Evolutionary conservation across 371 early-diverging fungal species (phyloP).

Genomic region (Mortierella sp.): DNA sequence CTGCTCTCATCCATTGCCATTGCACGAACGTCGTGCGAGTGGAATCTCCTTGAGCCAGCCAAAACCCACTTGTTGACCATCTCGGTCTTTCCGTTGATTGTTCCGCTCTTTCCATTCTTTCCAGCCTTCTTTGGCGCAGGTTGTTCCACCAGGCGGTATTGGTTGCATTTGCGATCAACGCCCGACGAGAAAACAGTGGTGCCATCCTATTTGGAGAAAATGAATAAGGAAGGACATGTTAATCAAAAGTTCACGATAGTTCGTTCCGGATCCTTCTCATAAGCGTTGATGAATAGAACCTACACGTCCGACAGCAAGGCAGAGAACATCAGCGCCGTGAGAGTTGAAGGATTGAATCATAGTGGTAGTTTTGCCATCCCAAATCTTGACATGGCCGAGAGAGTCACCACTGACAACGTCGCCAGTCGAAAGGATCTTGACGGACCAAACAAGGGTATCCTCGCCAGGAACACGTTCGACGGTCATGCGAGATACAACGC

Average conservation of each 20-base stretch:
- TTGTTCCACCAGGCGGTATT: slow-evolving; percentile 71
- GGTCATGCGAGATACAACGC: slow-evolving; percentile 77
- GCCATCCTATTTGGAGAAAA: slow-evolving; percentile 61
- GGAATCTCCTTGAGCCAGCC: slow-evolving; percentile 86
- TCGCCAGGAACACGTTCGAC: slow-evolving; percentile 73
- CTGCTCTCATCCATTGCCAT: slow-evolving; percentile 79
- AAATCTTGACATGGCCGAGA: slow-evolving; percentile 89
- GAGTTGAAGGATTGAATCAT: slow-evolving; percentile 77
- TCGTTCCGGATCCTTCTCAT: neutral
- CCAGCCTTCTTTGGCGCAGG: slow-evolving; percentile 34
- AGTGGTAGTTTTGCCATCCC: slow-evolving; percentile 83
- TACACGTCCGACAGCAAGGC: slow-evolving; percentile 76
- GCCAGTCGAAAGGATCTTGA: slow-evolving; percentile 69
- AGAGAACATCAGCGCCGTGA: slow-evolving; percentile 92
- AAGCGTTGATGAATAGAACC: neutral
- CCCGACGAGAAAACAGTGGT: slow-evolving; percentile 87
- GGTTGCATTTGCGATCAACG: slow-evolving; percentile 91
- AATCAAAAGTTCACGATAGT: neutral
- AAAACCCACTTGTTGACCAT: slow-evolving; percentile 77
- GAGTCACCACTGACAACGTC: slow-evolving; percentile 94
- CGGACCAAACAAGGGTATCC: slow-evolving; percentile 77
- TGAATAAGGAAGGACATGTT: neutral
- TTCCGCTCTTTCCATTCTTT: slow-evolving; percentile 56
- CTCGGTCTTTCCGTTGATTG: slow-evolving; percentile 37
- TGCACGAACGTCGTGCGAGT: slow-evolving; percentile 94